Base-by-base conservation (phyloP, 2,329 filamentous ascomycete species). In the Colletotrichum filicis region DNA sequence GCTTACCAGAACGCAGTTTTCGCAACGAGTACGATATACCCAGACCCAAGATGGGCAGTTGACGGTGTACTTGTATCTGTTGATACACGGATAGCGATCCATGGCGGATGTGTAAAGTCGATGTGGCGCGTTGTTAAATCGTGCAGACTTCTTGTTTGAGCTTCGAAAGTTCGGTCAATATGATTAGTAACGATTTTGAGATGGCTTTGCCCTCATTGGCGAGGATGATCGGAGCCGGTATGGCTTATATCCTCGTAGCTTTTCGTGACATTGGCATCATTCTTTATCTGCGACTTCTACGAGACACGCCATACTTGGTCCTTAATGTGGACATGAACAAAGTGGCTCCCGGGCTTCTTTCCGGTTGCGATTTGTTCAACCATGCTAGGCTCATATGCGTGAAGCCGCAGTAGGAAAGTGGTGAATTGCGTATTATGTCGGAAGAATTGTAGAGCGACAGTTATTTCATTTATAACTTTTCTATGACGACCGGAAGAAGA, bases 61-160 rank as follows among this genome's bases (percentile, higher is more conserved):
- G 5, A 59, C n/a, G 57, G n/a, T 35, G n/a, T 59, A 35, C 32
- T 59, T 37, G n/a, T 16, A 59, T 24, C 57, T 22, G 30, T 59
- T 59, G 5, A 59, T 6, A n/a, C 57, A 59, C 14, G 57, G 57
- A 24, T 59, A 59, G 5, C 11, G n/a, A 37, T 59, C 57, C 57
- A 42, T 59, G 5, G 8, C 12, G 42, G 19, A 49, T 1, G 42
- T 22, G 16, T 9, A 9, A n/a, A 19, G 19, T 9, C 32, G 32
- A 5, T 12, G 32, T n/a, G 42, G 7, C 11, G 8, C 8, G 42
- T 22, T n/a, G 0, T 4, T 0, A 0, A n/a, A 4, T n/a, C 4
- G 8, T 3, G 7, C 4, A 8, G 7, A 49, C 8, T n/a, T 49
- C 8, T n/a, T 49, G 42, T 4, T n/a, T 49, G 42, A 49, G 42